A percentile compares a stretch with the other conserved stretches of the same genome.
phyloP scores from a whole-genome alignment of 2,329 filamentous ascomycete genomes.

The Fusarium staphyleae region DNA sequence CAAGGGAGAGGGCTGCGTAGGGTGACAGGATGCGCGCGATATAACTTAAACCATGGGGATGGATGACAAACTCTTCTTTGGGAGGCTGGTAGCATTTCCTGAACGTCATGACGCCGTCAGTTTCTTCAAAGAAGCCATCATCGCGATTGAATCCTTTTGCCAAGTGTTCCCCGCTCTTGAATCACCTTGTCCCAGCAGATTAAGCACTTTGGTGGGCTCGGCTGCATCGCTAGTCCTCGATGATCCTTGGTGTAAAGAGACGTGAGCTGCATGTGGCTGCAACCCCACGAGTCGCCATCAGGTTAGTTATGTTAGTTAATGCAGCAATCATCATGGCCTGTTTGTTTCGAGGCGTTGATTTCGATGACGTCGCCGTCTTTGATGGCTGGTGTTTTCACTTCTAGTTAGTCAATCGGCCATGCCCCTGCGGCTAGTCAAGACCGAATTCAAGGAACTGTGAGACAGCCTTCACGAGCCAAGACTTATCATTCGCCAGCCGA shows the following conservation, averaged over 20 bases:
- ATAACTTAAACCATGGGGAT: background rate
- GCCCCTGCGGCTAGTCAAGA: constrained; percentile 17
- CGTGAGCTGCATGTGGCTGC: background rate
- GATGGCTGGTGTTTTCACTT: background rate
- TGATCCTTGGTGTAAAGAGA: constrained; percentile 1
- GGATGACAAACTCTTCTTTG: background rate
- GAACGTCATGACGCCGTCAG: constrained; percentile 32
- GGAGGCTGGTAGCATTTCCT: constrained; percentile 12
- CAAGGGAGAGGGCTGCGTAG: background rate
- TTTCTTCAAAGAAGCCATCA: constrained; percentile 11
- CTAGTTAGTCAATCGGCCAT: background rate
- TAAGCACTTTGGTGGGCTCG: constrained; percentile 13
- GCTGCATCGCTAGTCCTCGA: constrained; percentile 4
- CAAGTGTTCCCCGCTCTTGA: constrained; percentile 16
- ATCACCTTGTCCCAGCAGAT: background rate
- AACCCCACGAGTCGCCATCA: background rate
- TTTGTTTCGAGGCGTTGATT: too few relatives aligned
- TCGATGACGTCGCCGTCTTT: background rate
- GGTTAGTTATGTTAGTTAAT: too few relatives aligned
- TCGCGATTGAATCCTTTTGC: constrained; percentile 6
- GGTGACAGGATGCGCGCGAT: background rate
- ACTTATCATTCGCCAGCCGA: background rate
- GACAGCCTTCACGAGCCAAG: background rate
- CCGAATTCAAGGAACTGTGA: constrained; percentile 21
- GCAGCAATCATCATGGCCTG: background rate